A percentile compares a stretch with the other conserved stretches of the same genome.
Conservation (phyloP, 331 rosid genomes). For the Telfairia occidentalis region DNA sequence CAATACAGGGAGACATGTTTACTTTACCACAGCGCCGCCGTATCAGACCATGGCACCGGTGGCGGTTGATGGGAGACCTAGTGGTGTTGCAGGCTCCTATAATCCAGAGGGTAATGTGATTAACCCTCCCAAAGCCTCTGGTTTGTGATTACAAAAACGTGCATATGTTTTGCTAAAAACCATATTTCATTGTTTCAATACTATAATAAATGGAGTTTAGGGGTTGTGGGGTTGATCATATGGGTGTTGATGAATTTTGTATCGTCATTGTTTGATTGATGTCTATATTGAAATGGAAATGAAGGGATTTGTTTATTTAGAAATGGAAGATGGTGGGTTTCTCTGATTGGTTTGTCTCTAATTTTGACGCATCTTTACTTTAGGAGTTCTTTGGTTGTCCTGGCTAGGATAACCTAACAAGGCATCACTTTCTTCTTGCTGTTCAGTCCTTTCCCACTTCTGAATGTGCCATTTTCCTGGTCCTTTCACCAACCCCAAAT, state of each 20-base stretch:
- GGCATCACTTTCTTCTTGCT: not conserved
- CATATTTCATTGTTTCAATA: not conserved
- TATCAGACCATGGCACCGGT: conserved; percentile 26
- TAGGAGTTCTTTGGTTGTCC: not conserved
- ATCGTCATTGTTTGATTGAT: conserved; percentile 1
- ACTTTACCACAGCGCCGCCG: conserved; percentile 29
- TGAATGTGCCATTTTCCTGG: not conserved
- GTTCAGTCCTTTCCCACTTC: not conserved
- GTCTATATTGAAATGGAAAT: not conserved
- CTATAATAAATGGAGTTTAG: not conserved
- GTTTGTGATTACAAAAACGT: conserved; percentile 2
- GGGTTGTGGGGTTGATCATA: not conserved
- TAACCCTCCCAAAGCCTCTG: conserved; percentile 4
- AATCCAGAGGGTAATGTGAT: conserved; percentile 39
- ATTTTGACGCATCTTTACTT: not conserved
- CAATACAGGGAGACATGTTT: conserved; percentile 36
- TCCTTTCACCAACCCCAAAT: not conserved
- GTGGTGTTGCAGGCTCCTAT: conserved; percentile 11
- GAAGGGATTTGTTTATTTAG: not conserved
- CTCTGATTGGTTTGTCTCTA: not conserved
- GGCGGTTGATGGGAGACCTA: conserved; percentile 30
- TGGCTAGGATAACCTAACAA: not conserved
- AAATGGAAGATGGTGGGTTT: not conserved
- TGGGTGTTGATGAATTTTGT: not conserved
- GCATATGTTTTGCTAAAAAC: not conserved